A percentile compares a stretch with the other conserved stretches of the same genome.
These are phyloP conservation scores for Didymosphaeria variabile DNA, from an alignment of 2,329 filamentous ascomycete genomes.

Conservation along the genomic window DNA sequence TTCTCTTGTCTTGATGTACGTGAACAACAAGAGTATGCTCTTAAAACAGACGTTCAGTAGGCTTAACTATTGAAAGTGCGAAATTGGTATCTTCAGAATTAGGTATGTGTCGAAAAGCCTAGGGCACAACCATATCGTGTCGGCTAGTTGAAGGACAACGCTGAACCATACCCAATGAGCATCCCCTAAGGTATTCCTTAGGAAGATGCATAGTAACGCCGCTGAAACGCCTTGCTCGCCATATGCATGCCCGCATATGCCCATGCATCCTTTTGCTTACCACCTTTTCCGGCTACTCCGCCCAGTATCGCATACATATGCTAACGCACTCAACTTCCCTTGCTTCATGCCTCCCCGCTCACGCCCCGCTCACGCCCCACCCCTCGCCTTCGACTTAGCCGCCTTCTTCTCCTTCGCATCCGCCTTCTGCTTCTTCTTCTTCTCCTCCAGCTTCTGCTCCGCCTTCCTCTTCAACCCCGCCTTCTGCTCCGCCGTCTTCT, in stretches of 20 bases:
- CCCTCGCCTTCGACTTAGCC: slow-evolving; percentile 85
- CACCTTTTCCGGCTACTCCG: background rate
- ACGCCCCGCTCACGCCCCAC: slow-evolving; percentile 55
- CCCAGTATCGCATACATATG: background rate
- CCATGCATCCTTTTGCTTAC: background rate
- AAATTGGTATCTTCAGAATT: slow-evolving; percentile 11
- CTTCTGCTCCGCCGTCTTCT: slow-evolving; percentile 88
- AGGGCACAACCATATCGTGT: background rate
- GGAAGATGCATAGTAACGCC: slow-evolving; percentile 1
- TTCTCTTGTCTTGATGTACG: too few species aligned
- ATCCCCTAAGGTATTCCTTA: background rate
- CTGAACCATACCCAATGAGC: background rate
- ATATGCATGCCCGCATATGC: background rate
- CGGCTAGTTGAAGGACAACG: background rate
- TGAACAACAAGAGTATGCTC: too few species aligned
- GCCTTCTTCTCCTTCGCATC: slow-evolving; percentile 96
- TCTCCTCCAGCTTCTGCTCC: slow-evolving; percentile 88
- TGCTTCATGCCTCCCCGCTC: too few species aligned
- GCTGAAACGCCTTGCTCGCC: slow-evolving; percentile 8
- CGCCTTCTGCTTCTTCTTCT: slow-evolving; percentile 94
- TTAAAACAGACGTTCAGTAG: too few species aligned
- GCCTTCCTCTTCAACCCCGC: slow-evolving; percentile 89
- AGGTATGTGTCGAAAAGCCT: background rate
- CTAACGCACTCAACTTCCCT: background rate
- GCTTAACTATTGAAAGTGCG: background rate